These are phyloP conservation scores for Sindora glabra DNA, from an alignment of 306 rosid species.

Conservation along the genomic window DNA sequence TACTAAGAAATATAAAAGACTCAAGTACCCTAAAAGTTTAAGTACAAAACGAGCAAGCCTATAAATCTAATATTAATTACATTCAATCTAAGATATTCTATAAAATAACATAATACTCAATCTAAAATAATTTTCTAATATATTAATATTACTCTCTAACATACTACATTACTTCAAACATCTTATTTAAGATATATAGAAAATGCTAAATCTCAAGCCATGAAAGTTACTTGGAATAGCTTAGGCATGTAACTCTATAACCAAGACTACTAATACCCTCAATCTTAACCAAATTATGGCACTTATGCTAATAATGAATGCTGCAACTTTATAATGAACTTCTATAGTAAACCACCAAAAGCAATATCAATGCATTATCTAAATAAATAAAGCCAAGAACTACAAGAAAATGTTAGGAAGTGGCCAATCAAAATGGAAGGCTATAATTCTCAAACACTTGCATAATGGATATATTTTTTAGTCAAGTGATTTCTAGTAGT, in stretches of 20 bases:
- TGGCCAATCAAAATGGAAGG: conserved; percentile 38
- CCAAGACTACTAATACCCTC: conserved; percentile 71
- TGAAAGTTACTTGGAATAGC: conserved; percentile 72
- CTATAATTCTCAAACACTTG: conserved; percentile 26
- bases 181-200: not conserved
- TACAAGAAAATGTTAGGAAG: not conserved
- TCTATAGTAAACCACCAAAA: conserved; percentile 71
- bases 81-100: no score
- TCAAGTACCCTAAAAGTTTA: no score
- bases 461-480: not conserved
- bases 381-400: conserved; percentile 12
- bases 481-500: not conserved
- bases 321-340: conserved; percentile 70
- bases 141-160: no score
- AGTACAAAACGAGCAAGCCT: no score
- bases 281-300: conserved; percentile 73
- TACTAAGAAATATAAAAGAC: no score
- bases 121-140: no score
- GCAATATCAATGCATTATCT: conserved; percentile 18
- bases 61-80: no score
- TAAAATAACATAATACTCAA: no score
- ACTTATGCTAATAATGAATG: conserved; percentile 74
- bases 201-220: not conserved
- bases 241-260: conserved; percentile 59
- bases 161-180: not conserved